Conservation (phyloP, 495 filamentous ascomycete genomes). For the Tuber magnatum region DNA sequence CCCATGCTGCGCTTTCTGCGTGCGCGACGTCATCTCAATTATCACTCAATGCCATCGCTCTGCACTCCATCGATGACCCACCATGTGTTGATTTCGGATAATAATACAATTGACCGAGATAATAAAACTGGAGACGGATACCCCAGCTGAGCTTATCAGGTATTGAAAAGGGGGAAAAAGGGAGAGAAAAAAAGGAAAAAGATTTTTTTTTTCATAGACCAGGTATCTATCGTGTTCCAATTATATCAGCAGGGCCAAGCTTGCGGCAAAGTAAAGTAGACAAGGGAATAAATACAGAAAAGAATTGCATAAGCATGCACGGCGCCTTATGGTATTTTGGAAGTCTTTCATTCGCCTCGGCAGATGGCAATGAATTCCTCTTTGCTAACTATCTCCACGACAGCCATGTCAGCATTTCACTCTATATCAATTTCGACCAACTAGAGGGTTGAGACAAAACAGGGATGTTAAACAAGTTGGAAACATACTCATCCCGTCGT, state of each 20-base stretch:
- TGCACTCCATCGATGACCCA: not conserved
- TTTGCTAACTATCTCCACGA: conserved; percentile 55
- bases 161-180: not conserved
- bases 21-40: not conserved
- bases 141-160: not conserved
- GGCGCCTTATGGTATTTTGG: conserved; percentile 41
- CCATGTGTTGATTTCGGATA: conserved; percentile 4
- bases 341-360: conserved; percentile 35
- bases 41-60: not conserved
- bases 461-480: conserved; percentile 1
- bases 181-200: not conserved
- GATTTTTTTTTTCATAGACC: not conserved
- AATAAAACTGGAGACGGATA: not conserved
- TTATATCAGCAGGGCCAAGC: conserved; percentile 1
- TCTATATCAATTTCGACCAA: conserved; percentile 3
- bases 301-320: conserved; percentile 47
- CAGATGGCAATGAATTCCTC: conserved; percentile 88
- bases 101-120: not conserved
- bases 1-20: not conserved
- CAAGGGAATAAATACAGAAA: conserved; percentile 16
- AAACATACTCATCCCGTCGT: conserved; percentile 57
- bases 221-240: conserved; percentile 5
- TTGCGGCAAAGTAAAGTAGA: not conserved
- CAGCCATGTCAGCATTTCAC: conserved; percentile 1
- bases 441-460: not conserved